Percentiles rank a stretch among this genome's conserved stretches.
Evolutionary conservation across 139 green algal species (phyloP).

Genomic region (Nannochloris sp.): DNA sequence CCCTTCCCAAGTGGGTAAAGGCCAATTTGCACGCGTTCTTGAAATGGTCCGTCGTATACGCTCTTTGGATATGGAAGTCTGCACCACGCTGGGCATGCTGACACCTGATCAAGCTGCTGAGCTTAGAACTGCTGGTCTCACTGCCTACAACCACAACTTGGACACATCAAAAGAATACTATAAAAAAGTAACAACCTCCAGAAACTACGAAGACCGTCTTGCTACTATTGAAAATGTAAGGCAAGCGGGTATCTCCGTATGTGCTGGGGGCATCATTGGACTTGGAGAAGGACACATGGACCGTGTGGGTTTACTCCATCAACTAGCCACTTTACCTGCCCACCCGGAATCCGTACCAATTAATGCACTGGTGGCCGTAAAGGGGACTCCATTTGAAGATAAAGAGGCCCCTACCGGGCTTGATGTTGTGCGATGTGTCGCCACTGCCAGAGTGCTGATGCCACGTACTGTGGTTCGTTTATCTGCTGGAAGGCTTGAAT

Average conservation of each 20-base stretch:
- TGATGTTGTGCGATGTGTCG: slow-evolving; percentile 91
- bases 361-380: slow-evolving; percentile 91
- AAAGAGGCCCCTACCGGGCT: slow-evolving; percentile 42
- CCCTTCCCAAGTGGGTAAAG: slow-evolving; percentile 72
- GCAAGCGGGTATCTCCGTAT: slow-evolving; percentile 92
- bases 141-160: slow-evolving; percentile 99
- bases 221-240: slow-evolving; percentile 79
- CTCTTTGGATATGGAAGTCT: slow-evolving; percentile 83
- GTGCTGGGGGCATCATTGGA: slow-evolving; percentile 90
- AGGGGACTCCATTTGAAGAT: slow-evolving; percentile 82
- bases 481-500: slow-evolving; percentile 67
- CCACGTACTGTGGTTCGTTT: slow-evolving; percentile 85
- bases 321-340: slow-evolving; percentile 88
- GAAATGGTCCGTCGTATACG: slow-evolving; percentile 82
- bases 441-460: slow-evolving; percentile 93
- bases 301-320: slow-evolving; percentile 75
- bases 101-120: slow-evolving; percentile 63
- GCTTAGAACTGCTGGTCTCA: slow-evolving; percentile 87
- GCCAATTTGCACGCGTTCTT: slow-evolving; percentile 86
- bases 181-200: slow-evolving; percentile 80
- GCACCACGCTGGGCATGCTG: slow-evolving; percentile 80
- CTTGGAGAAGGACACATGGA: slow-evolving; percentile 80
- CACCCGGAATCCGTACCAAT: slow-evolving; percentile 97
- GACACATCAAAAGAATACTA: slow-evolving; percentile 97
- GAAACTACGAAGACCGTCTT: slow-evolving; percentile 92